Percentiles rank a stretch among this genome's conserved stretches.
Evolutionary conservation across 306 rosid species (phyloP).

Genomic region (Fragaria ananassa): DNA sequence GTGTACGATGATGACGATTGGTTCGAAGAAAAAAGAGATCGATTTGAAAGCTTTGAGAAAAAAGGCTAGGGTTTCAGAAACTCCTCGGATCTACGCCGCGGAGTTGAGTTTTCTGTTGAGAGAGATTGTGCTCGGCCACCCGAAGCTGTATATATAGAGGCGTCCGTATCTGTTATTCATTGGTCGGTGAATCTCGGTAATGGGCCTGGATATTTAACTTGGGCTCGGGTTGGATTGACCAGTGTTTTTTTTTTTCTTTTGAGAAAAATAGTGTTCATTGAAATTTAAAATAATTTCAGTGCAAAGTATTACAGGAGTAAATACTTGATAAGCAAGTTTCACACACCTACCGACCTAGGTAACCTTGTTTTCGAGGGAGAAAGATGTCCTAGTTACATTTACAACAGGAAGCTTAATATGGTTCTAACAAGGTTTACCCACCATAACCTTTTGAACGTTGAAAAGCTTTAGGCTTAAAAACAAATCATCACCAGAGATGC

Average conservation of each 20-base stretch:
- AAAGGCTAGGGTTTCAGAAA: slow-evolving; percentile 53
- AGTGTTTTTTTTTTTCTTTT: too few species aligned
- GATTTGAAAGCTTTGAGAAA: background rate
- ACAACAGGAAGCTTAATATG: background rate
- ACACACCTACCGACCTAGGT: background rate
- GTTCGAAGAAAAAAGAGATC: background rate
- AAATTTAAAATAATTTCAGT: too few species aligned
- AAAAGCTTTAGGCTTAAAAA: background rate
- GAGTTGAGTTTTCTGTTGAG: slow-evolving; percentile 41
- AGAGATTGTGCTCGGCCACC: slow-evolving; percentile 12
- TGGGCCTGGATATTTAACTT: background rate
- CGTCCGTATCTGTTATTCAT: background rate
- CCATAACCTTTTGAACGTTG: background rate
- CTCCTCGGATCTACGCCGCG: slow-evolving; percentile 83
- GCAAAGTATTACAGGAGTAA: background rate
- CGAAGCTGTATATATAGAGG: background rate
- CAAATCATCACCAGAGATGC: background rate
- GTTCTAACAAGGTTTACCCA: background rate
- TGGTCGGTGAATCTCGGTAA: background rate
- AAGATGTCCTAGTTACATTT: background rate
- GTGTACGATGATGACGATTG: background rate
- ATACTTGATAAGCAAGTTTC: background rate
- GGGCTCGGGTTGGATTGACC: background rate
- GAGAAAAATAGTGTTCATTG: too few species aligned
- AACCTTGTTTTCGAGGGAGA: too few species aligned